These are phyloP conservation scores for Zopfia rhizophila DNA, from an alignment of 2,329 filamentous ascomycete species.

Conservation along the genomic window DNA sequence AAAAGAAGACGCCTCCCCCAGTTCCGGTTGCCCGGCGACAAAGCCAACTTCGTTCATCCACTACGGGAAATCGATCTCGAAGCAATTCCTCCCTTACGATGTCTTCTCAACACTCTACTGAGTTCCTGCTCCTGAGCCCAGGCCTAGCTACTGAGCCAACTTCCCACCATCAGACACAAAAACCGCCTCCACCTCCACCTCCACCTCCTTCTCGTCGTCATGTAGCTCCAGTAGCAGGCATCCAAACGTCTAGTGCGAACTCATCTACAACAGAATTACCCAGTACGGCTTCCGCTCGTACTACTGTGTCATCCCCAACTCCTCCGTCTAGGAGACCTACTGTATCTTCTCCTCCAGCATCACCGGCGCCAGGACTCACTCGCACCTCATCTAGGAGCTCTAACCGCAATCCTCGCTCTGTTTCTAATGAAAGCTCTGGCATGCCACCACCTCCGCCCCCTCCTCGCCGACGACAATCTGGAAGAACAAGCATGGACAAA, in stretches of 20 bases:
- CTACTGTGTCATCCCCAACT: slow-evolving; percentile 32
- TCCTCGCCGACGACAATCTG: slow-evolving; percentile 45
- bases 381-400: slow-evolving; percentile 43
- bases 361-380: slow-evolving; percentile 24
- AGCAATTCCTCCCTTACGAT: slow-evolving; percentile 49
- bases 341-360: slow-evolving; percentile 35
- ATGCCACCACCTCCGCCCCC: slow-evolving; percentile 46
- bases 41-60: slow-evolving; percentile 47
- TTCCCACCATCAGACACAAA: slow-evolving; percentile 23
- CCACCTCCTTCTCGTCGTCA: slow-evolving; percentile 48
- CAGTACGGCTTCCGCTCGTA: slow-evolving; percentile 28
- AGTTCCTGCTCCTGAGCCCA: slow-evolving; percentile 33
- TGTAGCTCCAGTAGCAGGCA: slow-evolving; percentile 36
- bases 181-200: slow-evolving; percentile 40
- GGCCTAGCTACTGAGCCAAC: slow-evolving; percentile 23
- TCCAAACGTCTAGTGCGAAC: slow-evolving; percentile 37
- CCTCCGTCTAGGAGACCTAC: slow-evolving; percentile 37
- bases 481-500: slow-evolving; percentile 44
- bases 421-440: slow-evolving; percentile 37
- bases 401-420: slow-evolving; percentile 35
- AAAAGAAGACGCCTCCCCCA: slow-evolving; percentile 47
- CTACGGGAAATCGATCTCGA: slow-evolving; percentile 38
- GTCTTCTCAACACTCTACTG: slow-evolving; percentile 48
- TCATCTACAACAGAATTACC: slow-evolving; percentile 44
- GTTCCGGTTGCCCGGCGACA: slow-evolving; percentile 48